A percentile compares a stretch with the other conserved stretches of the same genome.
phyloP scores from a whole-genome alignment of 2,329 filamentous ascomycete species.

The Cordyceps cicadae region DNA sequence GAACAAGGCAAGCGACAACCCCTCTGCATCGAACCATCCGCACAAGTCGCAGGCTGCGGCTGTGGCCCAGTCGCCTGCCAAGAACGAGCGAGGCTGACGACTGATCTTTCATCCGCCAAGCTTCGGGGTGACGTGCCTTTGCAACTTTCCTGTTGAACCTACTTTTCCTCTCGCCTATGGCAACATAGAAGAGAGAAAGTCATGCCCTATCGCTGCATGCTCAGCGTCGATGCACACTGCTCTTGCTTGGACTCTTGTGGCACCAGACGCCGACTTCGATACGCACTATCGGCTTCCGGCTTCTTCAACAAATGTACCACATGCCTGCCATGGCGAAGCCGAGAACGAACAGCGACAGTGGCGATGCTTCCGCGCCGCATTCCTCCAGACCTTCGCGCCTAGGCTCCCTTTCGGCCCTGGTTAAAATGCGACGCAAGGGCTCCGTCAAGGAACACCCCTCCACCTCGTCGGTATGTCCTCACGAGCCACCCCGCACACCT shows the following conservation, averaged over 20 bases:
- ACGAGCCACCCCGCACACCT: no score
- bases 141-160: neutral
- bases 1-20: neutral
- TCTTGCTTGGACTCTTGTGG: neutral
- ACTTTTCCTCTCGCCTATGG: neutral
- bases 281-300: neutral
- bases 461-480: neutral
- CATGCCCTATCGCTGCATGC: neutral
- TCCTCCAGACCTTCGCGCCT: conserved; percentile 1
- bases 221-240: neutral
- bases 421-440: conserved; percentile 5
- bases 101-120: neutral
- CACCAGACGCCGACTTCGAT: neutral
- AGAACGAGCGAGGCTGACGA: conserved; percentile 1
- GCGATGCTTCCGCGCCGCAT: neutral
- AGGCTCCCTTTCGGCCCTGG: conserved; percentile 2
- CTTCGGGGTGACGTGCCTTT: neutral
- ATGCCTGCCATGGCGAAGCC: conserved; percentile 2
- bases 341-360: conserved; percentile 10
- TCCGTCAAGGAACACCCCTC: neutral
- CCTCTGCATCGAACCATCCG: no score
- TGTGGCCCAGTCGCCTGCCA: conserved; percentile 2
- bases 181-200: neutral
- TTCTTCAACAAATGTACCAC: neutral
- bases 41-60: neutral